Evolutionary conservation across 2,329 filamentous ascomycete species (phyloP).

Genomic region (Tolypocladium album): DNA sequence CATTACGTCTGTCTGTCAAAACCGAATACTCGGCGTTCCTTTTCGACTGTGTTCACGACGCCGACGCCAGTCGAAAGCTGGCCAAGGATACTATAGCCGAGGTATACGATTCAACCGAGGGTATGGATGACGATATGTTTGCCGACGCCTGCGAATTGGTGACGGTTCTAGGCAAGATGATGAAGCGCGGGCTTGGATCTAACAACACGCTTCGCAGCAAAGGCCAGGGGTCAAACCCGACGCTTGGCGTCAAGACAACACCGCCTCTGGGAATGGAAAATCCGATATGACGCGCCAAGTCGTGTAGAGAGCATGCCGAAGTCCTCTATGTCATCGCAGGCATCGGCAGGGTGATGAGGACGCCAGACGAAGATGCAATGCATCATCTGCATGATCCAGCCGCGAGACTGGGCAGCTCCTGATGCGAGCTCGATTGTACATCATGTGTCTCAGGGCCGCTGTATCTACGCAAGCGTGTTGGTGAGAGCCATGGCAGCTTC

Average conservation of each 20-base stretch:
- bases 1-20: constrained; percentile 78
- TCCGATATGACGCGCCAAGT: constrained; percentile 20
- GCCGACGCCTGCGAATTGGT: constrained; percentile 84
- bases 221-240: constrained; percentile 18
- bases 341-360: background rate
- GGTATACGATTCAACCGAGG: constrained; percentile 83
- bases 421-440: background rate
- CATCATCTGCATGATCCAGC: background rate
- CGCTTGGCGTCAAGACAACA: constrained; percentile 8
- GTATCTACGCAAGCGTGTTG: background rate
- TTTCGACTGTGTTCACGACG: constrained; percentile 84
- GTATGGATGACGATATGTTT: constrained; percentile 93
- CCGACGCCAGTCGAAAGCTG: constrained; percentile 61
- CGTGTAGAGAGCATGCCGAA: background rate
- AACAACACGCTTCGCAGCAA: constrained; percentile 22
- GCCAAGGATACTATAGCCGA: constrained; percentile 79
- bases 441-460: background rate
- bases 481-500: background rate
- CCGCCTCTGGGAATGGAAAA: constrained; percentile 31
- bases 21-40: constrained; percentile 89
- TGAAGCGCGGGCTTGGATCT: constrained; percentile 56
- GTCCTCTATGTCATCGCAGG: background rate
- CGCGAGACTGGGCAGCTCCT: background rate
- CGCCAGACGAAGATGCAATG: background rate
- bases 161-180: constrained; percentile 76